Evolutionary conservation across 1,139 yeast genomes (phyloP).

Genomic region (Magnusiomyces clavatus): DNA sequence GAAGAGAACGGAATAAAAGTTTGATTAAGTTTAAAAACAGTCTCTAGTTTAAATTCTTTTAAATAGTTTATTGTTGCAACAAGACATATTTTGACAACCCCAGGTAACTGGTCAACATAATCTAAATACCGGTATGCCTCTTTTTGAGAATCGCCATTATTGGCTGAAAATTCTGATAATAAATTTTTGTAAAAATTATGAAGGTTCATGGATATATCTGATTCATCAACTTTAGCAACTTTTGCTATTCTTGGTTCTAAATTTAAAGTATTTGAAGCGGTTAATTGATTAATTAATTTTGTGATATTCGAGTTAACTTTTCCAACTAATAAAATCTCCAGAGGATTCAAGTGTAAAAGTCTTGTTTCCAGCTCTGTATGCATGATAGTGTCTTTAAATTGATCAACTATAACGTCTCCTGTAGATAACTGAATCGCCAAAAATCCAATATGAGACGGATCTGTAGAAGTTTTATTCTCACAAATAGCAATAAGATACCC

Average conservation of each 20-base stretch:
- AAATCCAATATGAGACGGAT: conserved; percentile 31
- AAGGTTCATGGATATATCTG: too few relatives aligned
- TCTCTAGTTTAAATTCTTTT: conserved; percentile 52
- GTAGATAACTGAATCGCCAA: conserved; percentile 71
- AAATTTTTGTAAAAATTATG: too few relatives aligned
- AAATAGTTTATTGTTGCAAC: conserved; percentile 46
- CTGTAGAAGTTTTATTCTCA: conserved; percentile 9
- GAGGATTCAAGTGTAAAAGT: conserved; percentile 62
- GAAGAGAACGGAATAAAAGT: conserved; percentile 48
- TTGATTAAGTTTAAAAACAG: conserved; percentile 45
- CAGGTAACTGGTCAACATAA: conserved; percentile 12
- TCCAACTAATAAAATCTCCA: conserved; percentile 53
- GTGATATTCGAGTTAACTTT: conserved; percentile 32
- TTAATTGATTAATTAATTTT: conserved; percentile 22
- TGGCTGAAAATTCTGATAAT: too few relatives aligned
- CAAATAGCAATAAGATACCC: conserved; percentile 25
- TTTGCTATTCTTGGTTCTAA: conserved; percentile 11
- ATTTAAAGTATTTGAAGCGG: conserved; percentile 7
- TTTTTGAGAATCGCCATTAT: too few relatives aligned
- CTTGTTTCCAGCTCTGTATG: conserved; percentile 65
- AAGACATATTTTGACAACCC: conserved; percentile 39
- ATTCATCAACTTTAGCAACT: conserved; percentile 6
- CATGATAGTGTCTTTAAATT: conserved; percentile 48
- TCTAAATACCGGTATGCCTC: conserved; percentile 3
- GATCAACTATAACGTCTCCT: conserved; percentile 70